These are phyloP conservation scores for Sechiopsis laciniata DNA, from an alignment of 306 rosid genomes.

Conservation along the genomic window DNA sequence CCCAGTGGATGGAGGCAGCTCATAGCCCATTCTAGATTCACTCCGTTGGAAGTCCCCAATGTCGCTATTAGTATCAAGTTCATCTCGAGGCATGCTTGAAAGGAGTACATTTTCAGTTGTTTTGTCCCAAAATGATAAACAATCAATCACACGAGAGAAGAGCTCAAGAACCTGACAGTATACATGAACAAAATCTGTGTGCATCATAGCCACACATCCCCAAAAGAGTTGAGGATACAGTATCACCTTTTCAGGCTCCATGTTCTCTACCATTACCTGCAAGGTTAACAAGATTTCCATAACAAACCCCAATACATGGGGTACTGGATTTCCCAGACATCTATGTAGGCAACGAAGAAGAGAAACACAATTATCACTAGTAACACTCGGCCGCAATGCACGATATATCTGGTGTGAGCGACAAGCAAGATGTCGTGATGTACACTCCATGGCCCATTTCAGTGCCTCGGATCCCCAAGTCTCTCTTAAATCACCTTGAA, in stretches of 20 bases:
- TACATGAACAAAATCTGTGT: slow-evolving; percentile 98
- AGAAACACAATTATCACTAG: slow-evolving; percentile 90
- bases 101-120: slow-evolving; percentile 97
- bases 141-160: slow-evolving; percentile 89
- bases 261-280: slow-evolving; percentile 99
- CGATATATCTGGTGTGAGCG: slow-evolving; percentile 99
- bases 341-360: slow-evolving; percentile 95
- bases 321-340: slow-evolving; percentile 94
- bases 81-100: slow-evolving; percentile 99
- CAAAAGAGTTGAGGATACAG: slow-evolving; percentile 98
- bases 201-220: slow-evolving; percentile 99
- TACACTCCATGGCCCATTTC: slow-evolving; percentile 99
- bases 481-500: slow-evolving; percentile 97
- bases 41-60: slow-evolving; percentile 69
- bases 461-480: slow-evolving; percentile 99
- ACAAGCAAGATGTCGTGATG: slow-evolving; percentile 94
- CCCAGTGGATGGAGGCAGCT: slow-evolving; percentile 58
- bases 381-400: slow-evolving; percentile 91
- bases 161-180: slow-evolving; percentile 98
- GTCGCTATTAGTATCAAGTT: slow-evolving; percentile 48
- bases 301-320: slow-evolving; percentile 88
- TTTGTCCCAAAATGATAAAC: slow-evolving; percentile 82
- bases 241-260: slow-evolving; percentile 99
- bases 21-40: slow-evolving; percentile 77
- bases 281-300: slow-evolving; percentile 92